Conservation (phyloP, 2,329 filamentous ascomycete species). For the Thyridium curvatum region DNA sequence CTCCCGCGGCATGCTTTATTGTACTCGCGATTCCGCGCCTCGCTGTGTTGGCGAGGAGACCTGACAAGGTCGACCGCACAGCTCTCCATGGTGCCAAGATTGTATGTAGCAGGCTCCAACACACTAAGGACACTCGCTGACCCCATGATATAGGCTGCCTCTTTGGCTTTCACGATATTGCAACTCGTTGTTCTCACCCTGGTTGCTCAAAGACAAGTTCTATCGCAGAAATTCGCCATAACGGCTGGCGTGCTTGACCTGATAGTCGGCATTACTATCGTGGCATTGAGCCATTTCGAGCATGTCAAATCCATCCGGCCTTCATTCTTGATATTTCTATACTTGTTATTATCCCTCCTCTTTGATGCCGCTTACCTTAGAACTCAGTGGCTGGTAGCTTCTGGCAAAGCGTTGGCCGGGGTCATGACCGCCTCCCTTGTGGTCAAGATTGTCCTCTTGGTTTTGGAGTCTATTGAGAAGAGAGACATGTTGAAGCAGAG, state of each 20-base stretch:
- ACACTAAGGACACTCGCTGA: no score
- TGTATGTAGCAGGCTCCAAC: no score
- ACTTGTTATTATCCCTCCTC: constrained; percentile 33
- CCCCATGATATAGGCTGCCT: no score
- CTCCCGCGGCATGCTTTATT: no score
- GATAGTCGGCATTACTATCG: constrained; percentile 19
- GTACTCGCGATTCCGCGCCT: no score
- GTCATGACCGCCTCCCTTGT: constrained; percentile 10
- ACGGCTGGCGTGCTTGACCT: constrained; percentile 13
- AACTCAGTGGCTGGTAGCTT: constrained; percentile 33
- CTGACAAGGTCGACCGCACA: no score
- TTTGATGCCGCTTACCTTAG: constrained; percentile 35
- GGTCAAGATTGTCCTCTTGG: constrained; percentile 11
- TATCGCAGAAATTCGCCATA: no score
- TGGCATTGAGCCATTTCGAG: constrained; percentile 21
- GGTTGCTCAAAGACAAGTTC: no score
- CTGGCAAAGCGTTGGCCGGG: neutral
- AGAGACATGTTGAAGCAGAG: neutral
- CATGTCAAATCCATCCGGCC: constrained; percentile 27
- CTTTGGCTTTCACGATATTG: no score
- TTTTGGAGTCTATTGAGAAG: constrained; percentile 15
- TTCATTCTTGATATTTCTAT: constrained; percentile 33
- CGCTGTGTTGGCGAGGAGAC: no score
- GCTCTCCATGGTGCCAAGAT: no score
- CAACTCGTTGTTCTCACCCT: no score